Base-by-base conservation (phyloP, 345 rosid species). In the Euphorbia tirucalli region DNA sequence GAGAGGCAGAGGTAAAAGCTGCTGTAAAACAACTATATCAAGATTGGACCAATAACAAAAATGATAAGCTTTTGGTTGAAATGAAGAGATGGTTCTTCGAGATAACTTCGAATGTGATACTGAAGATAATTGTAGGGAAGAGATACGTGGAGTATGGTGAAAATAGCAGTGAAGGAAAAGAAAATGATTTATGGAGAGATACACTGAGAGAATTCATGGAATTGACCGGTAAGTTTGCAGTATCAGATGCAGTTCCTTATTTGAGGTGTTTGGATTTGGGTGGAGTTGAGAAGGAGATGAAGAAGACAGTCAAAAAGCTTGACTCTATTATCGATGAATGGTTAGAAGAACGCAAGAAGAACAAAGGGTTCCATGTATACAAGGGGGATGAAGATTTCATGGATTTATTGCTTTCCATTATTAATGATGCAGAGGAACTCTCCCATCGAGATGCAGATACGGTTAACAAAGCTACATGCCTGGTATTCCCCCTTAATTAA, bases 341-440 rank as follows among this genome's bases (percentile, higher is more conserved):
- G 84, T 66, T 85, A 46, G 65, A 80, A 4, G 83, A 85, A 75
- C 88, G 81, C 64, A 81, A 74, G 73, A 48, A 70, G n/a, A 85
- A 66, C 32, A 79, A 66, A 46, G 71, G 11, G 32, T 37, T 30
- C 0, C n/a, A n/a, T 52, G 18, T 10, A 0, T 28, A 31, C 1
- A 1, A 28, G 52, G 5, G 58, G 8, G 14, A 78, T 5, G 44
- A 48, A 4, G 82, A 80, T 48, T 80, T 83, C 69, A 73, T 83
- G 79, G 82, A 73, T 19, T 22, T 75, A 31, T 39, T 83, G 84
- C 59, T 83, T 4, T 69, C 81, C 9, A 25, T 41, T 10, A 73
- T 75, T 7, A 55, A 32, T 32, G 75, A 63, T 6, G 52, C 71
- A 2, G 37, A 65, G 7, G 71, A 74, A 43, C 18, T 75, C 61